These are phyloP conservation scores for Blastobotrys niveus DNA, from an alignment of 1,139 yeast genomes.

Conservation along the genomic window DNA sequence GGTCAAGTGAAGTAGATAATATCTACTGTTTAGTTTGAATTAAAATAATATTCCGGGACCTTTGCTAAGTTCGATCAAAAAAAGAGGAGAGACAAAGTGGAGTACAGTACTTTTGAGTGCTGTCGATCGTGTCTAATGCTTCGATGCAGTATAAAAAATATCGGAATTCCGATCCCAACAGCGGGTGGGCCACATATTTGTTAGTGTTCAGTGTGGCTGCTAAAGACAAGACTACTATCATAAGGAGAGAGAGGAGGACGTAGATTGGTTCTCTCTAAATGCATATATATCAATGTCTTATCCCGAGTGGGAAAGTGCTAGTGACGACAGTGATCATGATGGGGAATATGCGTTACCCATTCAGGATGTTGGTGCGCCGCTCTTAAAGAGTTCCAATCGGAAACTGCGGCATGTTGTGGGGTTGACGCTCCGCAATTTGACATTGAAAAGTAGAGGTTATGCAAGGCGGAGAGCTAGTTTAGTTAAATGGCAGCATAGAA, in stretches of 20 bases:
- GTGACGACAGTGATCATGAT: slow-evolving; percentile 5
- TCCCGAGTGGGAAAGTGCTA: neutral
- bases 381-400: slow-evolving; percentile 20
- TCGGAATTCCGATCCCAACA: too few species aligned
- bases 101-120: too few species aligned
- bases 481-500: slow-evolving; percentile 10
- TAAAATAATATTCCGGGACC: too few species aligned
- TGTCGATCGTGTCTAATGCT: too few species aligned
- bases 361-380: slow-evolving; percentile 14
- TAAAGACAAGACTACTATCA: too few species aligned
- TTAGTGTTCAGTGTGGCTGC: too few species aligned
- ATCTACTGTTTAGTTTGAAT: too few species aligned
- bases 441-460: slow-evolving; percentile 8
- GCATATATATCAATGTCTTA: neutral
- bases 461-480: slow-evolving; percentile 14
- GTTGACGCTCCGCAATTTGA: slow-evolving; percentile 20
- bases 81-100: too few species aligned
- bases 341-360: slow-evolving; percentile 14
- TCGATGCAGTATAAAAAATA: too few species aligned
- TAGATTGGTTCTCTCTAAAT: neutral
- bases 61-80: too few species aligned
- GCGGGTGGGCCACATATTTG: too few species aligned
- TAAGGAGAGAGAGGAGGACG: neutral
- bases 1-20: too few species aligned
- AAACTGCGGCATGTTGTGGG: slow-evolving; percentile 25